Conservation (phyloP, 2,329 filamentous ascomycete species). For the Fusarium sp. region DNA sequence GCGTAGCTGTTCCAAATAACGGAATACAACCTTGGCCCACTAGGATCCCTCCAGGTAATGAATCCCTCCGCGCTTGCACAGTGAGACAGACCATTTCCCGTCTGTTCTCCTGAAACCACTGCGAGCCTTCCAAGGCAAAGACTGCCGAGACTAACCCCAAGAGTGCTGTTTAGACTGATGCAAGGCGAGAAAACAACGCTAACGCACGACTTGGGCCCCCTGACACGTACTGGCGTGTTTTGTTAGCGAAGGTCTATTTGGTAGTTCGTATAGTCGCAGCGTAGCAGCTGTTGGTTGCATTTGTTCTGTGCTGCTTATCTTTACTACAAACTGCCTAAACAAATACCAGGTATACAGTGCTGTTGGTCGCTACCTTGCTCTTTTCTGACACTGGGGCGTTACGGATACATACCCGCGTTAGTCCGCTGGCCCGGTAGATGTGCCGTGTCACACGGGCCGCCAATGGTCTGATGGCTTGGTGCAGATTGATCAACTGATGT, state of each 20-base stretch:
- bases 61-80: background rate
- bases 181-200: constrained; percentile 30
- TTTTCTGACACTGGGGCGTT: background rate
- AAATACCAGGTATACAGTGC: background rate
- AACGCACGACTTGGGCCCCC: constrained; percentile 3
- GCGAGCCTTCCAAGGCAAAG: background rate
- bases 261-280: background rate
- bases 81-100: background rate
- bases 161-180: constrained; percentile 1
- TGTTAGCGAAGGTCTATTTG: constrained; percentile 6
- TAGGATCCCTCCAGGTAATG: constrained; percentile 1
- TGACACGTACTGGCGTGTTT: background rate
- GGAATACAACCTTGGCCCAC: constrained; percentile 23
- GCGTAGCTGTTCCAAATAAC: constrained; percentile 11
- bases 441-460: background rate
- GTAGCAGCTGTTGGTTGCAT: constrained; percentile 8
- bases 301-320: constrained; percentile 1
- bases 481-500: constrained; percentile 1
- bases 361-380: no score
- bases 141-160: constrained; percentile 14
- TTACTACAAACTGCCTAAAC: constrained; percentile 26
- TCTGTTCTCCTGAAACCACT: constrained; percentile 11
- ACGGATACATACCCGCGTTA: background rate
- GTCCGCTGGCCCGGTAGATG: background rate
- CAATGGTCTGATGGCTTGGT: background rate